Evolutionary conservation across 352 stramenopile species (phyloP).

Genomic region (Phytophthora cactorum): DNA sequence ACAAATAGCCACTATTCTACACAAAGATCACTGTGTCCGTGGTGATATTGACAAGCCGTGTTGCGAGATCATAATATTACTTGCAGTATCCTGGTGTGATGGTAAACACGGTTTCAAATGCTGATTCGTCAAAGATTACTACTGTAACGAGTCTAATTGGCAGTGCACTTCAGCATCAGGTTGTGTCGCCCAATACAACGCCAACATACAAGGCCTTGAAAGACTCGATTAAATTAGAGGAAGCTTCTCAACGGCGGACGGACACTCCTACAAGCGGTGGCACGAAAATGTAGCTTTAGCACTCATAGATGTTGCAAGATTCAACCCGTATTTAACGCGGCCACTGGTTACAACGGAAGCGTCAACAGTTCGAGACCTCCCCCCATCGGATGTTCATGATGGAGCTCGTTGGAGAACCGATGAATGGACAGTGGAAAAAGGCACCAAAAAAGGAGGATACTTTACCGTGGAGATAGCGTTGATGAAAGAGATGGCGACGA

Average conservation of each 20-base stretch:
- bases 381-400: background rate
- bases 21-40: no score
- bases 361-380: background rate
- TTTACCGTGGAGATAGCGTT: no score
- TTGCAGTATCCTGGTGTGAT: background rate
- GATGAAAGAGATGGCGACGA: no score
- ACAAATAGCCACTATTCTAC: no score
- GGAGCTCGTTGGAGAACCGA: background rate
- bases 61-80: background rate
- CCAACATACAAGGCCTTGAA: background rate
- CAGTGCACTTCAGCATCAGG: background rate
- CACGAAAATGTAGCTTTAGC: background rate
- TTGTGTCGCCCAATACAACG: background rate
- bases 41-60: background rate
- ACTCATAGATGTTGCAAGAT: background rate
- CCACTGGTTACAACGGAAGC: background rate
- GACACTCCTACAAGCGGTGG: background rate
- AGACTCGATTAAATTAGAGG: background rate
- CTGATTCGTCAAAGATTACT: background rate
- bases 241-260: background rate
- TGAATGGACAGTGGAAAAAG: background rate
- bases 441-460: no score
- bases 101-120: background rate
- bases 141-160: background rate
- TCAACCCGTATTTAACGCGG: background rate